These are phyloP conservation scores for Cryphonectria nitschkei DNA, from an alignment of 2,329 filamentous ascomycete genomes.

Conservation along the genomic window DNA sequence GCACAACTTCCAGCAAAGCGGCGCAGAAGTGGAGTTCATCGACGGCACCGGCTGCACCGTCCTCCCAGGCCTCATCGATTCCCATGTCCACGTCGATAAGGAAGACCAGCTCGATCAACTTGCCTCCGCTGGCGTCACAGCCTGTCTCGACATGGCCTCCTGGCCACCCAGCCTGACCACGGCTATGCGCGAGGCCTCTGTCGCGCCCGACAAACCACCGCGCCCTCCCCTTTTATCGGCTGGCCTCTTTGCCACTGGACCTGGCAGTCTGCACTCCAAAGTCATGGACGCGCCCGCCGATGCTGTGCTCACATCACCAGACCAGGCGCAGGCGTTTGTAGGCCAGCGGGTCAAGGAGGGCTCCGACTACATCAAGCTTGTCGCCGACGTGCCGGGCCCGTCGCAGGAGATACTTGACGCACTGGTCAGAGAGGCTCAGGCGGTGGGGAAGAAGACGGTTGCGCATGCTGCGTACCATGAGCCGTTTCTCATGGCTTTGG, in stretches of 20 bases:
- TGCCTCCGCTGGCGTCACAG: background rate
- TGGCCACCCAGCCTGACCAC: background rate
- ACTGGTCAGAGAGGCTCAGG: background rate
- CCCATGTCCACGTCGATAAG: conserved; percentile 2
- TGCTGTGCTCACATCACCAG: background rate
- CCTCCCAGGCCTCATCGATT: conserved; percentile 9
- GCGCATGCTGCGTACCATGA: conserved; percentile 3
- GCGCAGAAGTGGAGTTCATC: background rate
- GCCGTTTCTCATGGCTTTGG: background rate
- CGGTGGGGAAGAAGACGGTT: background rate
- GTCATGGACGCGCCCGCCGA: background rate
- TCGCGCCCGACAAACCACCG: background rate
- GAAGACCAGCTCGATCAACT: conserved; percentile 8
- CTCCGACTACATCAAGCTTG: conserved; percentile 7
- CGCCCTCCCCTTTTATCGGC: background rate
- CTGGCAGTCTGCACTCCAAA: background rate
- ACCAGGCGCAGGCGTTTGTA: conserved; percentile 2
- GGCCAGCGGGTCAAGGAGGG: background rate
- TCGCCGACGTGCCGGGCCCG: conserved; percentile 7
- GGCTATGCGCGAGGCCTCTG: background rate
- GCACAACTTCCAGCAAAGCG: background rate
- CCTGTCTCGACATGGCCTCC: conserved; percentile 4
- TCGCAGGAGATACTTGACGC: conserved; percentile 8
- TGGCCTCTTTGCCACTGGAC: conserved; percentile 2
- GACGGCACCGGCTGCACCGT: conserved; percentile 1